Evolutionary conservation across 1,284 basidiomycete species (phyloP).

Genomic region (Polyporus tsugae): DNA sequence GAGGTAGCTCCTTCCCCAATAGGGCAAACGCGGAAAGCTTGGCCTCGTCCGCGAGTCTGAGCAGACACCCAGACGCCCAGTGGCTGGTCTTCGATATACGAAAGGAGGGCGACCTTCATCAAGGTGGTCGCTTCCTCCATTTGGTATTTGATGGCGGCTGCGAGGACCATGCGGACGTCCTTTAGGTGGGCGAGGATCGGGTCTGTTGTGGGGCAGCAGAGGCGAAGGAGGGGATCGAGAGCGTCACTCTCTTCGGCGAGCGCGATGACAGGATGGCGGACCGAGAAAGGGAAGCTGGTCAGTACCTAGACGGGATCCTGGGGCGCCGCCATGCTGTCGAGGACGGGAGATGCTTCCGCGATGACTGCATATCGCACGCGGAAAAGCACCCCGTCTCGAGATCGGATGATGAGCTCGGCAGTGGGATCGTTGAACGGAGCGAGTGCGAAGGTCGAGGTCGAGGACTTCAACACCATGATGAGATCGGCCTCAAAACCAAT

Average conservation of each 20-base stretch:
- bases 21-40: conserved; percentile 9
- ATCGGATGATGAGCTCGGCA: conserved; percentile 40
- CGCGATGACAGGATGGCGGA: conserved; percentile 38
- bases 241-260: conserved; percentile 22
- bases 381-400: conserved; percentile 31
- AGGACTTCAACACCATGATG: too few relatives aligned
- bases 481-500: too few relatives aligned
- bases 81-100: conserved; percentile 12
- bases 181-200: conserved; percentile 19
- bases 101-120: conserved; percentile 5
- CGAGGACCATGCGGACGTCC: conserved; percentile 19
- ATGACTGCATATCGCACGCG: conserved; percentile 22
- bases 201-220: conserved; percentile 34
- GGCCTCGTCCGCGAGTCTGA: conserved; percentile 12
- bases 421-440: conserved; percentile 18
- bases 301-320: too few relatives aligned
- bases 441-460: too few relatives aligned
- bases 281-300: too few relatives aligned
- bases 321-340: conserved; percentile 25
- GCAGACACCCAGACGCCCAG: conserved; percentile 19
- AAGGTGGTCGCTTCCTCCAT: conserved; percentile 24
- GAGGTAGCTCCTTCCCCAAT: conserved; percentile 12
- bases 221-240: conserved; percentile 33
- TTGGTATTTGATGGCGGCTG: conserved; percentile 24
- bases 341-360: conserved; percentile 40